Evolutionary conservation across 306 rosid species (phyloP).

Genomic region (Acacia melanoxylon): DNA sequence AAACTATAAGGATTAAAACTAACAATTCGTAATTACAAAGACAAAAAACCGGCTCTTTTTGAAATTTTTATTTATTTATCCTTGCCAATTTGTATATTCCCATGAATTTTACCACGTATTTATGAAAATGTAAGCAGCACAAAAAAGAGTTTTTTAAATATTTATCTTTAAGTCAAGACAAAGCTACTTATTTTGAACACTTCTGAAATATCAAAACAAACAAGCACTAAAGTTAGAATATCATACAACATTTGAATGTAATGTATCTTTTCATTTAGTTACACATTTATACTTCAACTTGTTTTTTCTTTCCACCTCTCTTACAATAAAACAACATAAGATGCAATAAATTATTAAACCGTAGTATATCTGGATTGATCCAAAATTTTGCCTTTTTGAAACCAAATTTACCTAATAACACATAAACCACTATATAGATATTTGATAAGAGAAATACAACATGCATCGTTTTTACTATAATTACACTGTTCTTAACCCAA

Average conservation of each 20-base stretch:
- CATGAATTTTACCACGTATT: no score
- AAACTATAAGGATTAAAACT: no score
- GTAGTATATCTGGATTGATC: neutral
- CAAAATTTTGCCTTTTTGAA: neutral
- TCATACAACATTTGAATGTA: neutral
- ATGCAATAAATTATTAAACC: neutral
- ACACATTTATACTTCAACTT: no score
- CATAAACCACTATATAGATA: neutral
- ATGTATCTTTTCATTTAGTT: neutral
- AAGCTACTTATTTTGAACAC: no score
- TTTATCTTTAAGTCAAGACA: no score
- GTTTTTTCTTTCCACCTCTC: neutral
- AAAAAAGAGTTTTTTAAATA: no score
- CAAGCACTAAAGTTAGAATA: no score
- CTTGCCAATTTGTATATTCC: neutral
- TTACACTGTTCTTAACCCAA: neutral
- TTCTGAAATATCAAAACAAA: no score
- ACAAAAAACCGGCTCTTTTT: no score
- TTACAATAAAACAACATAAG: neutral
- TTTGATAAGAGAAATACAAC: conserved; percentile 8
- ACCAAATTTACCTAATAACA: neutral
- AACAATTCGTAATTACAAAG: no score
- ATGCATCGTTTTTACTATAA: neutral
- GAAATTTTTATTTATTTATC: neutral
- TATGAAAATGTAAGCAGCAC: no score